Evolutionary conservation across 164 flowering plant species (phyloP).

Genomic region (Paratinospora sagittata): DNA sequence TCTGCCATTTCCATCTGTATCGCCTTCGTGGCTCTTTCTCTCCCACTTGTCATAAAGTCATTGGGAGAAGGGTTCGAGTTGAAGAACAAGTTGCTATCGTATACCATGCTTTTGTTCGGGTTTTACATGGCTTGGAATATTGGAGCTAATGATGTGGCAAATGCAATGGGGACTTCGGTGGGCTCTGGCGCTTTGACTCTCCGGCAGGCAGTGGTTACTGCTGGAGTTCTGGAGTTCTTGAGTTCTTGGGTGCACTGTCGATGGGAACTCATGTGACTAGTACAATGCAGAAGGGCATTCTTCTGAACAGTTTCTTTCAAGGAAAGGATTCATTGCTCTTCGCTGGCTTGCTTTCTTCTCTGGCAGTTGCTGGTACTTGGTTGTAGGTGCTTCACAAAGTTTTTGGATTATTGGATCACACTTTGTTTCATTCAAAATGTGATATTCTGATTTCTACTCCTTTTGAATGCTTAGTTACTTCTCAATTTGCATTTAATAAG

Average conservation of each 20-base stretch:
- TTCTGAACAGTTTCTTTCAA: too few species aligned
- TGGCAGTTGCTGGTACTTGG: constrained; percentile 97
- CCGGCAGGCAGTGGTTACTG: constrained; percentile 80
- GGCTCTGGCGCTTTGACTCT: constrained; percentile 83
- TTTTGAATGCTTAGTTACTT: too few species aligned
- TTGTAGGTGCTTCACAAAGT: too few species aligned
- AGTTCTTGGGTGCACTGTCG: constrained; percentile 84
- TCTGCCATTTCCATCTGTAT: constrained; percentile 58
- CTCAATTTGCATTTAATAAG: too few species aligned
- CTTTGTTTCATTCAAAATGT: too few species aligned
- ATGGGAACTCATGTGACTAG: constrained; percentile 92
- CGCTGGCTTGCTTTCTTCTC: constrained; percentile 84
- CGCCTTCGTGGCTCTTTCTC: constrained; percentile 53
- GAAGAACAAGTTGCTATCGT: constrained; percentile 54
- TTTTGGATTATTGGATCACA: too few species aligned
- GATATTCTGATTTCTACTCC: constrained; percentile 22
- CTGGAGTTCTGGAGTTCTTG: constrained; percentile 80
- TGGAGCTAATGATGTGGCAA: too few species aligned
- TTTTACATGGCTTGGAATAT: too few species aligned
- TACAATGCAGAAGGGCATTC: too few species aligned
- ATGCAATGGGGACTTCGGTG: too few species aligned
- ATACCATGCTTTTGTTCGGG: too few species aligned
- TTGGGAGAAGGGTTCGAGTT: constrained; percentile 44
- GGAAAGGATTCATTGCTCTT: constrained; percentile 67
- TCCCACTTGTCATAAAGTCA: constrained; percentile 59